Evolutionary conservation across 139 green algal species (phyloP).

Genomic region (Klebsormidium nitens): DNA sequence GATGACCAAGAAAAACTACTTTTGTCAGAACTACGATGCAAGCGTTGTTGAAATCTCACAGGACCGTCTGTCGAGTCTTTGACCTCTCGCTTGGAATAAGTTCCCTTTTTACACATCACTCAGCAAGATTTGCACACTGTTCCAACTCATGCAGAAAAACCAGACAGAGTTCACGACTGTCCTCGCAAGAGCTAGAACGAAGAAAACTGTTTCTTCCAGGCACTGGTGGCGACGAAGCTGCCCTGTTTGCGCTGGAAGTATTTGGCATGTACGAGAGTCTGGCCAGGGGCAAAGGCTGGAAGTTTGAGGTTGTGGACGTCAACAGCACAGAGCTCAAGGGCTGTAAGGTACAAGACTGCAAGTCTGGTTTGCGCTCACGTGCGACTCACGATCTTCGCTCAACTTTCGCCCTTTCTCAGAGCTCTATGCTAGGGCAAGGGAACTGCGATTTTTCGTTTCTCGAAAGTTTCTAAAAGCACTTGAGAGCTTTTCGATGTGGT

Average conservation of each 20-base stretch:
- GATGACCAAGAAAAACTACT: no score
- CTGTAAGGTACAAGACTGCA: no score
- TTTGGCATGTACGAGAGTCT: slow-evolving; percentile 45
- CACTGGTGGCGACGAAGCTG: slow-evolving; percentile 42
- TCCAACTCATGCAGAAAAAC: not conserved
- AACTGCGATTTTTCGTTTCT: no score
- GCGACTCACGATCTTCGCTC: not conserved
- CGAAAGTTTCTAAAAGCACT: no score
- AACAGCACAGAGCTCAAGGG: slow-evolving; percentile 9
- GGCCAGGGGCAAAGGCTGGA: slow-evolving; percentile 17
- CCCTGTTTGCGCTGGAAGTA: slow-evolving; percentile 44
- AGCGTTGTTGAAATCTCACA: not conserved
- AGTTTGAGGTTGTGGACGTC: slow-evolving; percentile 34
- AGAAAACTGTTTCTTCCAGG: slow-evolving; percentile 6
- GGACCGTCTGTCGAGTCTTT: not conserved
- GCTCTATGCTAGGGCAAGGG: no score
- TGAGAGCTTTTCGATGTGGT: not conserved
- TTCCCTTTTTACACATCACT: not conserved
- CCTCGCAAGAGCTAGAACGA: not conserved
- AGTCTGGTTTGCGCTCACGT: no score
- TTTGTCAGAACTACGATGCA: no score
- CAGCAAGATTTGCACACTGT: not conserved
- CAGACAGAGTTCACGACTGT: not conserved
- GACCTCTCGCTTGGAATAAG: not conserved
- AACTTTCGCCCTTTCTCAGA: not conserved